Conservation (phyloP, 768 basidiomycete genomes). For the Clavulina sp. region DNA sequence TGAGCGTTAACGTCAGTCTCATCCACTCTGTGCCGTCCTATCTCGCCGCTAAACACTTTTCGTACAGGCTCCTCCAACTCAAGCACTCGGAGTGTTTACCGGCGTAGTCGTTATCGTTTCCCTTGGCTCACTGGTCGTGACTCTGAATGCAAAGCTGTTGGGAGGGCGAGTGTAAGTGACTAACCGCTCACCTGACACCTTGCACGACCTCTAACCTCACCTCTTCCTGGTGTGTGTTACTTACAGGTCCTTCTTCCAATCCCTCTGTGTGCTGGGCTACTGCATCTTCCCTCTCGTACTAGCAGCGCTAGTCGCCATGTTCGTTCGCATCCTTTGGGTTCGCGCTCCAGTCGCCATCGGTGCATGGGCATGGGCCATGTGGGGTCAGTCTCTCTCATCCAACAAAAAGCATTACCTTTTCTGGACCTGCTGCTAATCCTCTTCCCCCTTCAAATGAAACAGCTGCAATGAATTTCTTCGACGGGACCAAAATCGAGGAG, state of each 20-base stretch:
- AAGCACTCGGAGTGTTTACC: slow-evolving; percentile 81
- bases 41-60: background rate
- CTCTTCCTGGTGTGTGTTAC: background rate
- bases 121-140: slow-evolving; percentile 76
- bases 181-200: background rate
- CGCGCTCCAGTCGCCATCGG: slow-evolving; percentile 70
- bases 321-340: slow-evolving; percentile 71
- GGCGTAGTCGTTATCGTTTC: slow-evolving; percentile 88
- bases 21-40: background rate
- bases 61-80: slow-evolving; percentile 70
- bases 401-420: slow-evolving; percentile 6
- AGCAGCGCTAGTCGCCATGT: slow-evolving; percentile 73
- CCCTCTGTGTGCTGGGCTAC: slow-evolving; percentile 85
- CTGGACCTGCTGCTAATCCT: background rate
- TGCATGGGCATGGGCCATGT: slow-evolving; percentile 92
- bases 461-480: slow-evolving; percentile 92
- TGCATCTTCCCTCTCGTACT: slow-evolving; percentile 87
- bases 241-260: slow-evolving; percentile 86
- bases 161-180: slow-evolving; percentile 46
- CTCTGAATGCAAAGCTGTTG: slow-evolving; percentile 73
- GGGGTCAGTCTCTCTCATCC: slow-evolving; percentile 52
- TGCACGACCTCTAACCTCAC: background rate
- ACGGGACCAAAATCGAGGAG: slow-evolving; percentile 84
- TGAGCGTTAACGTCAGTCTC: slow-evolving; percentile 57
- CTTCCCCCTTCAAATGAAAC: background rate